These are phyloP conservation scores for Cardamine occulta DNA, from an alignment of 345 rosid genomes.

Conservation along the genomic window DNA sequence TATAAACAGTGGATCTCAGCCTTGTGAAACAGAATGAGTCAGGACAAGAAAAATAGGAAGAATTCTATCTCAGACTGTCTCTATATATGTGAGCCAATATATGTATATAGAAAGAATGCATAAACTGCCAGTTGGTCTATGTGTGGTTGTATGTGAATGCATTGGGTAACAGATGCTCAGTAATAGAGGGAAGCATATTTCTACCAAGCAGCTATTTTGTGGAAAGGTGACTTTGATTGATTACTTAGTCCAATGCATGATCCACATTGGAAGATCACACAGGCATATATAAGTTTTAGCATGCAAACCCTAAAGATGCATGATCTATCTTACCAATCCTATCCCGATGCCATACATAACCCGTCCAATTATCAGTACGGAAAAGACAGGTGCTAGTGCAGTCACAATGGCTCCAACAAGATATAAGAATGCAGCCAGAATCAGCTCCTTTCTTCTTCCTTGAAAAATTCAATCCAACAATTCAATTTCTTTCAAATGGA, in stretches of 20 bases:
- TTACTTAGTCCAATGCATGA: conserved; percentile 8
- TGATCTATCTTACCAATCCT: conserved; percentile 75
- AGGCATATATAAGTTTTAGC: conserved; percentile 12
- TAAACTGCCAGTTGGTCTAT: neutral
- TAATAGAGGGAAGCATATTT: neutral
- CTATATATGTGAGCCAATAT: neutral
- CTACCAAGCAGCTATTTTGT: neutral
- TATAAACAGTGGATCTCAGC: conserved; percentile 4
- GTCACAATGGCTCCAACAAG: conserved; percentile 85
- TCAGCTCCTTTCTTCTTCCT: conserved; percentile 96
- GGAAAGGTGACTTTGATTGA: conserved; percentile 5
- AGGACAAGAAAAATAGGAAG: conserved; percentile 1
- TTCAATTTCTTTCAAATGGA: conserved; percentile 31
- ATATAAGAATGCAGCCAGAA: conserved; percentile 70
- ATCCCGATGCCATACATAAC: conserved; percentile 80
- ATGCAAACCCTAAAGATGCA: conserved; percentile 24
- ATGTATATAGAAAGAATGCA: neutral
- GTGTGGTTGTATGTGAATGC: neutral
- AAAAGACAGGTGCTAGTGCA: conserved; percentile 72
- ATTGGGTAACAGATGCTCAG: conserved; percentile 5
- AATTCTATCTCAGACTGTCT: neutral
- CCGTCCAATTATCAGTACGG: conserved; percentile 83
- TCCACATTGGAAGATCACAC: conserved; percentile 18
- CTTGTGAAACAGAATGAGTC: neutral
- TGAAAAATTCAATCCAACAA: conserved; percentile 39